Percentiles rank a stretch among this genome's conserved stretches.
phyloP scores from a whole-genome alignment of 2,329 filamentous ascomycete genomes.

The Zymoseptoria ardabiliae region DNA sequence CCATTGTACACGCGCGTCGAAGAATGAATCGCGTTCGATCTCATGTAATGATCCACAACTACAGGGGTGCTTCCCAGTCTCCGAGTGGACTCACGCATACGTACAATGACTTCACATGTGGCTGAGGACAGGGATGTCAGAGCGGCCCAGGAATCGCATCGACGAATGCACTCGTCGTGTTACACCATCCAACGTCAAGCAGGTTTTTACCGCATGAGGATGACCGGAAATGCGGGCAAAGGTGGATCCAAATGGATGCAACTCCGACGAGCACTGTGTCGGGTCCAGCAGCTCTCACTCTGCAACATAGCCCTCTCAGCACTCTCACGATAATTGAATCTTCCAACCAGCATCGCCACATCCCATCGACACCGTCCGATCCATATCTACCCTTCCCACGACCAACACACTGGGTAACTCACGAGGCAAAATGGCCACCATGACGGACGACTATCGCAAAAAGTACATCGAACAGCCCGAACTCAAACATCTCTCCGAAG shows the following conservation, averaged over 20 bases:
- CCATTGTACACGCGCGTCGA: not conserved
- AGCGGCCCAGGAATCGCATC: not conserved
- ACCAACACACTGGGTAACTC: not conserved
- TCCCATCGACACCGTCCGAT: not conserved
- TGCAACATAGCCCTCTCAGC: not conserved
- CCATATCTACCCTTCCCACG: not conserved
- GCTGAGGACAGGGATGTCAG: slow-evolving; percentile 6
- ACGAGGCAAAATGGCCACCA: slow-evolving; percentile 8
- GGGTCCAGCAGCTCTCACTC: not conserved
- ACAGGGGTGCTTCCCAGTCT: not conserved
- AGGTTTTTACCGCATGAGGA: slow-evolving; percentile 5
- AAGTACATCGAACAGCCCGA: slow-evolving; percentile 22
- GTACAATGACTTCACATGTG: slow-evolving; percentile 4
- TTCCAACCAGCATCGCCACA: not conserved
- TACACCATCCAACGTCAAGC: slow-evolving; percentile 3
- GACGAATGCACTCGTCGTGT: not conserved
- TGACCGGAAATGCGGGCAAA: not conserved
- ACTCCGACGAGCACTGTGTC: not conserved
- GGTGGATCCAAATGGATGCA: not conserved
- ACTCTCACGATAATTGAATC: not conserved
- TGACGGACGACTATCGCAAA: slow-evolving; percentile 16
- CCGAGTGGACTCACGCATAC: not conserved
- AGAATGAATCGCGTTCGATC: not conserved
- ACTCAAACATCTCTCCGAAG: slow-evolving; percentile 18
- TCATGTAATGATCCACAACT: not conserved